Evolutionary conservation across 805 yeast species (phyloP).

Genomic region (Ogataea naganishii): DNA sequence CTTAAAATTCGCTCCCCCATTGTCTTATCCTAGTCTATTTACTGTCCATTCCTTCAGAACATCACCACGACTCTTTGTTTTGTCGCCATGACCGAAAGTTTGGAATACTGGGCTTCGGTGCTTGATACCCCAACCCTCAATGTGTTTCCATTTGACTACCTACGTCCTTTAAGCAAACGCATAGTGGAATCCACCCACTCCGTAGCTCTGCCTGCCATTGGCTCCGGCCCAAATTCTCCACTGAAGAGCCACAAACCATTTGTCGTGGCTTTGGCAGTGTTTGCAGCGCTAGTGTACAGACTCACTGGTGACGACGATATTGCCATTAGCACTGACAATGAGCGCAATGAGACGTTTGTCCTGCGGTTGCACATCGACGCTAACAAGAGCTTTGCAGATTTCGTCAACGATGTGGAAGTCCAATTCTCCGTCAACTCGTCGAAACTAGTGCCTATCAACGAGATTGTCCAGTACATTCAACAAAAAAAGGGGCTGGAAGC

Average conservation of each 20-base stretch:
- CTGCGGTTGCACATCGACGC: constrained; percentile 56
- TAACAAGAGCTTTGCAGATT: constrained; percentile 40
- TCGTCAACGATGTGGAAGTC: constrained; percentile 36
- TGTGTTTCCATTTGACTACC: constrained; percentile 80
- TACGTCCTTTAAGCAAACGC: constrained; percentile 63
- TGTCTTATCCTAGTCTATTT: too few species aligned
- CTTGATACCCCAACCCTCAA: constrained; percentile 80
- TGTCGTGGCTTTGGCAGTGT: constrained; percentile 51
- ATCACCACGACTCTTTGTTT: too few species aligned
- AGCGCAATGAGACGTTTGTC: constrained; percentile 41
- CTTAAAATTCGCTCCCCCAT: too few species aligned
- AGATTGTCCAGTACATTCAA: constrained; percentile 45
- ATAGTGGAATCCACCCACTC: constrained; percentile 52
- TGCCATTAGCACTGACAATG: constrained; percentile 64
- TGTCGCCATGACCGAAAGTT: constrained; percentile 13
- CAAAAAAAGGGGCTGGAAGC: constrained; percentile 39
- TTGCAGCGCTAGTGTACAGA: constrained; percentile 64
- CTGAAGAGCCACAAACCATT: constrained; percentile 32
- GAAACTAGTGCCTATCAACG: constrained; percentile 41
- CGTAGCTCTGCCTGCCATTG: constrained; percentile 18
- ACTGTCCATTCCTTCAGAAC: too few species aligned
- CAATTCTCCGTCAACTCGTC: constrained; percentile 27
- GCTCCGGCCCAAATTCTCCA: constrained; percentile 11
- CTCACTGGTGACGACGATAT: constrained; percentile 93
- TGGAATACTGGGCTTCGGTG: constrained; percentile 52